These are phyloP conservation scores for Pythium brachiatum DNA, from an alignment of 352 stramenopile species.

Conservation along the genomic window DNA sequence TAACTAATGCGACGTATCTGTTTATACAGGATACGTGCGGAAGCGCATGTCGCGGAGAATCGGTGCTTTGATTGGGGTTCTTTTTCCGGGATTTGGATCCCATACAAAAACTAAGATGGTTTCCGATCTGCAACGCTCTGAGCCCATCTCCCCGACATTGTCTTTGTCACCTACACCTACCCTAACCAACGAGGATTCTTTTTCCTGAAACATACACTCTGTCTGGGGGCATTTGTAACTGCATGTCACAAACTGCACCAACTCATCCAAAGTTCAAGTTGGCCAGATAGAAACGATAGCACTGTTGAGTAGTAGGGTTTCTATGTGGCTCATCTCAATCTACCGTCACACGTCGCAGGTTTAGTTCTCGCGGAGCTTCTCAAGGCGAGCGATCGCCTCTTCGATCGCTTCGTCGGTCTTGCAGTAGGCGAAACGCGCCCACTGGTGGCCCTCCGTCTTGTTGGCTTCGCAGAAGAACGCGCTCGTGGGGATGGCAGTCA, in stretches of 20 bases:
- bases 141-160: background rate
- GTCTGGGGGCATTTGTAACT: background rate
- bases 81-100: background rate
- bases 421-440: slow-evolving; percentile 95
- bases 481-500: slow-evolving; percentile 90
- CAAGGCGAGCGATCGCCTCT: slow-evolving; percentile 77
- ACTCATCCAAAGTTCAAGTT: background rate
- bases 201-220: slow-evolving; percentile 9
- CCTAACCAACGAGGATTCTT: slow-evolving; percentile 27
- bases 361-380: slow-evolving; percentile 3
- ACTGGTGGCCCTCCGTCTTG: slow-evolving; percentile 62
- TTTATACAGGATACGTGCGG: background rate
- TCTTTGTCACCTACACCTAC: slow-evolving; percentile 3
- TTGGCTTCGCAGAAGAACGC: slow-evolving; percentile 91
- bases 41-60: background rate
- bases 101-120: slow-evolving; percentile 5
- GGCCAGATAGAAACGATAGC: background rate
- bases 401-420: slow-evolving; percentile 93
- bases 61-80: slow-evolving; percentile 13
- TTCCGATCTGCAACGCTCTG: background rate
- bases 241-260: background rate
- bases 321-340: slow-evolving; percentile 1
- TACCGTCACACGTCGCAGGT: background rate
- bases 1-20: background rate
- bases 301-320: background rate